Evolutionary conservation across 352 stramenopile species (phyloP), one percentile per base, ranked within the genome.

Genomic region (Peronosclerospora sorghi): DNA sequence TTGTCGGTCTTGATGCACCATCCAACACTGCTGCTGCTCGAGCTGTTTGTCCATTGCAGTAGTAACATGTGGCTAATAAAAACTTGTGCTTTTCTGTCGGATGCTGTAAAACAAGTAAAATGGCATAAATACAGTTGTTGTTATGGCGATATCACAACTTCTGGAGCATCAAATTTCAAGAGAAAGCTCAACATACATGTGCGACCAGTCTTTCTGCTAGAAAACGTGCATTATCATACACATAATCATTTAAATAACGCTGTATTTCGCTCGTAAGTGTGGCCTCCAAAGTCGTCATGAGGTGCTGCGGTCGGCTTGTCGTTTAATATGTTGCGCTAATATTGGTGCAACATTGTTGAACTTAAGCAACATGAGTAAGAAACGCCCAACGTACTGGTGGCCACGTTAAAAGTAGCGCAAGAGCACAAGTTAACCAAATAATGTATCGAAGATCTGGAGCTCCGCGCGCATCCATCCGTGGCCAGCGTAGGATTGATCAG

Each of bases 171-270:
- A 44, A 35, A 52, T 43, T 35, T 41, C 54, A 24, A 29, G 4
- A 26, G 2, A 24, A 53, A 40, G 8, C 17, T n/a, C 14, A 20
- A 15, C 48, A 32, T 70, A 89, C 79, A 58, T 90, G 74, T 0
- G 79, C 73, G 7, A 88, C 68, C 4, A 94, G 69, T 32, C 82
- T 55, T 49, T 94, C 82, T 19, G 79, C 79, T 40, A 94, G 60
- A 47, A 94, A 94, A 17, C 46, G 62, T 34, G 82, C 82, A 43
- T 81, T 87, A 1, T 71, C 60, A 45, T 75, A 68, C 21, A 92
- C 48, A 35, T 70, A 79, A 12, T 45, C 35, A 24, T 68, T 55
- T 45, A 89, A 42, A 44, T 68, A 76, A 42, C 65, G 62, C 41
- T 72, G 65, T 35, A 78, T 68, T 35, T 77, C 63, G 36, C 51